Evolutionary conservation across 176 grass and related monocot species (phyloP).

Genomic region (Triticum dicoccoides): DNA sequence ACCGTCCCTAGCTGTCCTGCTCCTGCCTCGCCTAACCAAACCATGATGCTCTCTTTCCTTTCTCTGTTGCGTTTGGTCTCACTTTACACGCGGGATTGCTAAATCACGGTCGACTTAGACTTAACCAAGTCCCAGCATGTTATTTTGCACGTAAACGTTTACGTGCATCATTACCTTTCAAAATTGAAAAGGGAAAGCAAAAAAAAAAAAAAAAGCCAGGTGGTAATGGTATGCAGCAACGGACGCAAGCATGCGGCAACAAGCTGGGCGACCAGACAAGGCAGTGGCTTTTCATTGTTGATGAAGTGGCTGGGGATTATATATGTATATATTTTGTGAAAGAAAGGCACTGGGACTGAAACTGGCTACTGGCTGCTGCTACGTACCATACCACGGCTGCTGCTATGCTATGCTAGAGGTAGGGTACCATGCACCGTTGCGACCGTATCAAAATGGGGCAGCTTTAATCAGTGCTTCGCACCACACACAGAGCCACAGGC

Average conservation of each 20-base stretch:
- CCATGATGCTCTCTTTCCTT: not conserved
- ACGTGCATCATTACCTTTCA: no score
- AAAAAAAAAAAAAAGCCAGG: no score
- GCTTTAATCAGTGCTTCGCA: conserved; percentile 31
- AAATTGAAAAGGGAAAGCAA: no score
- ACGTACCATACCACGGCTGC: not conserved
- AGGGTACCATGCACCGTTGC: not conserved
- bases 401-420: not conserved
- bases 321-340: not conserved
- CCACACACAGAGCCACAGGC: not conserved
- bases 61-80: not conserved
- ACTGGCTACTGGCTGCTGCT: no score
- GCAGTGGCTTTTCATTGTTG: not conserved
- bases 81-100: no score
- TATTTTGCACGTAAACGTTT: no score
- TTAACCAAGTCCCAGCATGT: no score
- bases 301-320: not conserved
- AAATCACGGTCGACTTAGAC: no score
- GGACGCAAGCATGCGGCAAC: no score
- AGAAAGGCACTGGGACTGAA: not conserved
- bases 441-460: conserved; percentile 21
- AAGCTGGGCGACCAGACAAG: not conserved
- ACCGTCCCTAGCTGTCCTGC: no score
- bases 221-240: no score
- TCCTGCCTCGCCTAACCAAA: not conserved